Conservation (phyloP, 176 grass and related monocot species). For the Avena insularis region DNA sequence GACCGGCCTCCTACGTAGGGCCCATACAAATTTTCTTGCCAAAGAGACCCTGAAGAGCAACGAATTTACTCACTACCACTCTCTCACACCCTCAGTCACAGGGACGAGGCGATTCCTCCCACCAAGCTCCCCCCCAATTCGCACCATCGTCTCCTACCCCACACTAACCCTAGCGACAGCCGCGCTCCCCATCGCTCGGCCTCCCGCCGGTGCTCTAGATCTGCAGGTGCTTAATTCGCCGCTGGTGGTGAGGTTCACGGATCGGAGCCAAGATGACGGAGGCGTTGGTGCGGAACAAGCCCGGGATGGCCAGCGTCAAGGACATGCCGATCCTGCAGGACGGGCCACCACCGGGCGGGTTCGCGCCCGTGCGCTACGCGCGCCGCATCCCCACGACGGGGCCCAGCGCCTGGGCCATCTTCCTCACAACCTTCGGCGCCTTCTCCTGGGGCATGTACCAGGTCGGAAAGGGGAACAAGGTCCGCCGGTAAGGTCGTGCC, state of each 20-base stretch:
- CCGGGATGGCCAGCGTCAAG: conserved; percentile 92
- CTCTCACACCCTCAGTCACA: background rate
- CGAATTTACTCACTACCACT: background rate
- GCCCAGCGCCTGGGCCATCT: conserved; percentile 79
- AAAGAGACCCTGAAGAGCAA: background rate
- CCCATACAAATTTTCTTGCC: background rate
- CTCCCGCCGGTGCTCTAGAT: conserved; percentile 41
- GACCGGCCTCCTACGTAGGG: background rate
- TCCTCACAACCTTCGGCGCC: conserved; percentile 78
- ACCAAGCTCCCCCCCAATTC: conserved; percentile 10
- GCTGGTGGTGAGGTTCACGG: conserved; percentile 15
- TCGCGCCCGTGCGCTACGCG: conserved; percentile 87
- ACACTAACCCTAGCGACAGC: conserved; percentile 42
- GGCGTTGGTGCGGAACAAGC: conserved; percentile 79
- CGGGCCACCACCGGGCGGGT: conserved; percentile 89
- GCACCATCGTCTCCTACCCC: background rate
- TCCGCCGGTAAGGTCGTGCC: conserved; percentile 69
- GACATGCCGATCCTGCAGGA: conserved; percentile 98
- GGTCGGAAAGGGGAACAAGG: conserved; percentile 95
- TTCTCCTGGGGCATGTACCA: conserved; percentile 97
- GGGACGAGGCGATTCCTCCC: background rate
- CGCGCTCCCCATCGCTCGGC: background rate
- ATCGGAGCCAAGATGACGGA: conserved; percentile 79
- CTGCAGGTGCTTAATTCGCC: background rate
- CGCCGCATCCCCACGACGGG: conserved; percentile 90